phyloP scores from a whole-genome alignment of 2,329 filamentous ascomycete genomes.

The Aspergillus uvarum region DNA sequence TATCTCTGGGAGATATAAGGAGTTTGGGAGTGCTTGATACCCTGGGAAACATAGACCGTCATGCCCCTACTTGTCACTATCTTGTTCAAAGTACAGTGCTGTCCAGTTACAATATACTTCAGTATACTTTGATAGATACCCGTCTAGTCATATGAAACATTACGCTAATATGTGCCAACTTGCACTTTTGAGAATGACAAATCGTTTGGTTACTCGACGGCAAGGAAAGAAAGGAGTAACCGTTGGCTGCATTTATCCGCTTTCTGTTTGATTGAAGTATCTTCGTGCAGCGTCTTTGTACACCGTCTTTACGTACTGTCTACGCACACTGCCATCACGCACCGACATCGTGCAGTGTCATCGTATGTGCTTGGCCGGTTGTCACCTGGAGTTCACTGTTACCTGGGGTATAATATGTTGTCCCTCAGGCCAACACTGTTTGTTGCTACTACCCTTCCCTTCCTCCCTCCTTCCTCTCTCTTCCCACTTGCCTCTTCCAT shows the following conservation, averaged over 20 bases:
- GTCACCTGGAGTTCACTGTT: not conserved
- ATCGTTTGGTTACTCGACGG: too few species aligned
- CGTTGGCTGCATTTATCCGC: conserved; percentile 4
- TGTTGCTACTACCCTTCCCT: not conserved
- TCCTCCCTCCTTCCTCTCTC: not conserved
- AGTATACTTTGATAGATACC: conserved; percentile 10
- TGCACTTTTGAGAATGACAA: not conserved
- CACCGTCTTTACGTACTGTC: too few species aligned
- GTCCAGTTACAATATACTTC: conserved; percentile 12
- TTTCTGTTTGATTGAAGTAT: not conserved
- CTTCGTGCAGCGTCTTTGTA: too few species aligned
- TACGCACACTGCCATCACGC: too few species aligned
- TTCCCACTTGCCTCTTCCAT: not conserved
- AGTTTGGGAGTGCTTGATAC: conserved; percentile 29
- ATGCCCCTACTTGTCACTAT: conserved; percentile 13
- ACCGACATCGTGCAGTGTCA: too few species aligned
- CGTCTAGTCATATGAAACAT: not conserved
- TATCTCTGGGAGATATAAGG: conserved; percentile 15
- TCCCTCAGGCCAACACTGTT: not conserved
- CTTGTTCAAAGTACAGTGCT: conserved; percentile 13
- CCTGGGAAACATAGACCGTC: conserved; percentile 22
- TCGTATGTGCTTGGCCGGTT: too few species aligned
- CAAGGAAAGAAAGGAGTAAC: not conserved
- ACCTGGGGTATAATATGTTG: not conserved
- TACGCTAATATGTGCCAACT: not conserved